phyloP scores from a whole-genome alignment of 495 filamentous ascomycete species.

The Tetracladium setigerum region DNA sequence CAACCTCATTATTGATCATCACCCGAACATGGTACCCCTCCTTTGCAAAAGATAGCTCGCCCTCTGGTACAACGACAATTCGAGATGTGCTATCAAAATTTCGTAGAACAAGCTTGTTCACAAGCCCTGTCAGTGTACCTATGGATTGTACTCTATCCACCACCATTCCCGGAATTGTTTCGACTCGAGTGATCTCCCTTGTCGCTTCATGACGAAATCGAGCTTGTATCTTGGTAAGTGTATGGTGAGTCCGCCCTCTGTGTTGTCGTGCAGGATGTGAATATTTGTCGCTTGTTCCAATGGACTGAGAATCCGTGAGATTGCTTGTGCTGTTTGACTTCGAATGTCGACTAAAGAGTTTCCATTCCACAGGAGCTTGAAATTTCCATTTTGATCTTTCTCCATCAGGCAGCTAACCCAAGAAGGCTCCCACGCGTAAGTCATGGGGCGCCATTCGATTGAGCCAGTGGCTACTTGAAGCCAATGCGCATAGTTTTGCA shows the following conservation, averaged over 20 bases:
- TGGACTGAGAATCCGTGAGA: constrained; percentile 12
- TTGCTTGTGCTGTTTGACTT: constrained; percentile 5
- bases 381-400: not conserved
- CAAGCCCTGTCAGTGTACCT: constrained; percentile 45
- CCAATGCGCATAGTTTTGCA: constrained; percentile 45
- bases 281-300: constrained; percentile 8
- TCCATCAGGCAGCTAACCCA: constrained; percentile 4
- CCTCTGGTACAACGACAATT: constrained; percentile 46
- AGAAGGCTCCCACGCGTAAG: constrained; percentile 28
- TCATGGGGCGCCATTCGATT: constrained; percentile 39
- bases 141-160: constrained; percentile 45
- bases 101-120: constrained; percentile 43
- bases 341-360: constrained; percentile 3
- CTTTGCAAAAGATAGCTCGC: constrained; percentile 19
- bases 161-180: constrained; percentile 46
- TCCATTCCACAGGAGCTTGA: not conserved
- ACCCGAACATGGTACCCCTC: constrained; percentile 35
- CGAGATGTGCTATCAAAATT: constrained; percentile 19
- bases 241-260: constrained; percentile 23
- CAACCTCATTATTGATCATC: constrained; percentile 18
- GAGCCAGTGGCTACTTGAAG: constrained; percentile 24
- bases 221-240: constrained; percentile 42
- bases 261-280: constrained; percentile 4
- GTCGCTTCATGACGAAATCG: constrained; percentile 34
- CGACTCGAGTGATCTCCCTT: constrained; percentile 30